Percentiles rank a stretch among this genome's conserved stretches.
These are phyloP conservation scores for Tetrahymena malaccensis DNA, from an alignment of 73 alveolate genomes.

Conservation along the genomic window DNA sequence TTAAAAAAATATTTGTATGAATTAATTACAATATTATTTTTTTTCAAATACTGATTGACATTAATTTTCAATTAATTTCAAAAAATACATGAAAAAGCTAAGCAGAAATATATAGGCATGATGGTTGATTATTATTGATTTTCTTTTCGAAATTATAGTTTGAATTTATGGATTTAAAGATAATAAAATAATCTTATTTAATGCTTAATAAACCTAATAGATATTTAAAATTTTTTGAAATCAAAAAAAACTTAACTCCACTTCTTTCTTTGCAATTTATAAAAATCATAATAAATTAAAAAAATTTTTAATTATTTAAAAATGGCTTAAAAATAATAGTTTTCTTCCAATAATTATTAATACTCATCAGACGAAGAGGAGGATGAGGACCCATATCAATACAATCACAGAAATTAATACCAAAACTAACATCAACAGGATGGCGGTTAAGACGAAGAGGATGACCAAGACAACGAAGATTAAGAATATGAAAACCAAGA, in stretches of 20 bases:
- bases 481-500: not conserved
- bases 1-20: too few relatives aligned
- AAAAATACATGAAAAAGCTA: too few relatives aligned
- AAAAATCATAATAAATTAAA: not conserved
- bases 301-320: not conserved
- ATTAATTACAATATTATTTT: too few relatives aligned
- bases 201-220: not conserved
- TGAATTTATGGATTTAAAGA: not conserved
- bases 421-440: not conserved
- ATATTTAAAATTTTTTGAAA: not conserved
- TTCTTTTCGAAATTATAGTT: not conserved
- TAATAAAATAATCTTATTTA: not conserved
- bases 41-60: too few relatives aligned
- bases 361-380: slow-evolving; percentile 2
- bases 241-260: not conserved
- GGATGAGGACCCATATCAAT: not conserved
- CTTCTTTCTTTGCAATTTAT: not conserved
- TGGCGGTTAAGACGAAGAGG: not conserved
- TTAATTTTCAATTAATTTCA: not conserved
- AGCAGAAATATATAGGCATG: not conserved
- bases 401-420: not conserved
- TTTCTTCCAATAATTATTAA: not conserved
- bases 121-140: not conserved
- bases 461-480: not conserved
- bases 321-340: not conserved